These are phyloP conservation scores for Lentinula sp. DNA, from an alignment of 768 basidiomycete species.

Conservation along the genomic window DNA sequence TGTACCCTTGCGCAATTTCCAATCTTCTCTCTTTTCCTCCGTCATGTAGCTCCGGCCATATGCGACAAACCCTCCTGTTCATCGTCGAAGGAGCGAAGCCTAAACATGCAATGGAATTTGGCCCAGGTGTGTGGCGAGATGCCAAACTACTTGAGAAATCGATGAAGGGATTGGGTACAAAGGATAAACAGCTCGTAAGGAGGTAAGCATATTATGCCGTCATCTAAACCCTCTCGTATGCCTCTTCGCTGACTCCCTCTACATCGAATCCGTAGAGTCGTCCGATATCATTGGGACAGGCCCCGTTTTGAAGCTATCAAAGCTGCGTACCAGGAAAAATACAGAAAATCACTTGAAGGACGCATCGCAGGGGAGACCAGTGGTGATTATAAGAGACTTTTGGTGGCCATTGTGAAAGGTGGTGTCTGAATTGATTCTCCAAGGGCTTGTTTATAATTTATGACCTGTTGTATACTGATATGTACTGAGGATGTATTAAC, in stretches of 20 bases:
- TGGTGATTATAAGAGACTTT: conserved; percentile 18
- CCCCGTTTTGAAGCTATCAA: conserved; percentile 28
- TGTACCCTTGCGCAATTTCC: too few relatives aligned
- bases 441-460: too few relatives aligned
- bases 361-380: conserved; percentile 26
- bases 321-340: conserved; percentile 24
- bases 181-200: conserved; percentile 30
- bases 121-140: conserved; percentile 23
- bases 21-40: neutral
- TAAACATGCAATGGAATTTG: conserved; percentile 24
- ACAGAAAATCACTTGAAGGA: conserved; percentile 21
- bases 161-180: conserved; percentile 32
- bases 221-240: conserved; percentile 10
- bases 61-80: conserved; percentile 24
- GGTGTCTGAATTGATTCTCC: too few relatives aligned
- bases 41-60: conserved; percentile 20
- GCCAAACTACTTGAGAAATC: conserved; percentile 26
- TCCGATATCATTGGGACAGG: conserved; percentile 26
- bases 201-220: conserved; percentile 13
- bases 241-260: neutral
- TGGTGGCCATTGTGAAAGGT: conserved; percentile 1
- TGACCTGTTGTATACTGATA: too few relatives aligned
- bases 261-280: neutral
- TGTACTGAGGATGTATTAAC: too few relatives aligned
- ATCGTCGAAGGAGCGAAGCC: conserved; percentile 19